Evolutionary conservation across 2,329 filamentous ascomycete genomes (phyloP), one percentile per base, ranked within the genome.

Genomic region (Coniella vitis): DNA sequence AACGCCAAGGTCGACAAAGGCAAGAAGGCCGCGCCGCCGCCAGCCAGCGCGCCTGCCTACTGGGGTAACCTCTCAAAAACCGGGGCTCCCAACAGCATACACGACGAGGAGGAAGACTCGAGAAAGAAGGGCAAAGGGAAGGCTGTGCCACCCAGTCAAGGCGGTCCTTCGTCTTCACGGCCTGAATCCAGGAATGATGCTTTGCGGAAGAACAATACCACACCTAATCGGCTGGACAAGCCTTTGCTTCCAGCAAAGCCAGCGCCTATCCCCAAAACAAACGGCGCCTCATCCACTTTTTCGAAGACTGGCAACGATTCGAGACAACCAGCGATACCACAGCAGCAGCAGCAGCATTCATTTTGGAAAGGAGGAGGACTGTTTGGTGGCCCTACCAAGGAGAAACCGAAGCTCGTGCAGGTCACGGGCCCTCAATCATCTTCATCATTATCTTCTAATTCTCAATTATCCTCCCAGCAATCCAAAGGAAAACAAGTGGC

Each of bases 21-120:
- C 16, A 43, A 44, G n/a, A 51, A 40, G 16, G 48, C 40, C 32
- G 48, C 17, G 14, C 40, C 36, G 35, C 42, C 25, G 38, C 36
- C 29, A 19, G 32, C 37, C 7, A 47, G 25, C 4, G 13, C 37
- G n/a, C 29, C 29, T n/a, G 32, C 25, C 20, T 40, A 25, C 32
- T 40, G 25, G 29, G 10, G 13, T 14, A 32, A 16, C 19, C 40
- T 14, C n/a, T 21, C 37, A 14, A 42, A 34, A 16, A 31, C 39
- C 13, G 29, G 39, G 25, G 16, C 22, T 17, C 40, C 14, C 40
- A 48, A 42, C n/a, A 34, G 20, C 13, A 36, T 4, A 10, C 22
- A 39, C 20, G 10, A 40, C n/a, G 32, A 46, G 34, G 34, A 38
- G 2, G 7, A 29, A 3, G 38, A 41, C 10, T 29, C 35, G 16